phyloP scores from a whole-genome alignment of 257 asterid species.

The Solanum sejunctum region DNA sequence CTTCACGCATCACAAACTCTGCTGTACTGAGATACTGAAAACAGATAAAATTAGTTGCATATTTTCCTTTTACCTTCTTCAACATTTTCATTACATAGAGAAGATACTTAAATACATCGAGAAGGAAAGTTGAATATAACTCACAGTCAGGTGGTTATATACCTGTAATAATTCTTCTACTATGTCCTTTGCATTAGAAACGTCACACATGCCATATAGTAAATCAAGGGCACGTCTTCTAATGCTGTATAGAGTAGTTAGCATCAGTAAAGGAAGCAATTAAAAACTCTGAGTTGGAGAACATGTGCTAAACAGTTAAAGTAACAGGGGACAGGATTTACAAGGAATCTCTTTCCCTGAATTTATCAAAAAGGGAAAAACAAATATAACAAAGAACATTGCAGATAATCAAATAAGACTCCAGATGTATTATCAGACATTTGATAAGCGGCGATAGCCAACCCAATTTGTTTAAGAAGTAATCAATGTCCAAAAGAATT shows the following conservation, averaged over 20 bases:
- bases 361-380: not conserved
- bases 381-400: not conserved
- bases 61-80: not conserved
- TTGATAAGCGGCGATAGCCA: not conserved
- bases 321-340: not conserved
- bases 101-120: not conserved
- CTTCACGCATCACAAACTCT: slow-evolving; percentile 58
- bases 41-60: slow-evolving; percentile 8
- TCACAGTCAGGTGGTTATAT: not conserved
- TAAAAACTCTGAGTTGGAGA: not conserved
- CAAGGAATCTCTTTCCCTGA: not conserved
- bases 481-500: not conserved
- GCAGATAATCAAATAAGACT: not conserved
- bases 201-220: slow-evolving; percentile 97
- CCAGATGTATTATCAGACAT: not conserved
- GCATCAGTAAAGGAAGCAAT: slow-evolving; percentile 1
- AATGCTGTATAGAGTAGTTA: slow-evolving; percentile 38
- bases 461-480: not conserved
- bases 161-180: slow-evolving; percentile 97
- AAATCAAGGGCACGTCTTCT: slow-evolving; percentile 96
- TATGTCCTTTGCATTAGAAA: slow-evolving; percentile 94
- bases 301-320: not conserved
- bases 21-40: slow-evolving; percentile 82
- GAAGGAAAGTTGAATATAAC: not conserved
- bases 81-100: not conserved